Base-by-base conservation (phyloP, 2,329 filamentous ascomycete species). In the Laburnicola sp. region DNA sequence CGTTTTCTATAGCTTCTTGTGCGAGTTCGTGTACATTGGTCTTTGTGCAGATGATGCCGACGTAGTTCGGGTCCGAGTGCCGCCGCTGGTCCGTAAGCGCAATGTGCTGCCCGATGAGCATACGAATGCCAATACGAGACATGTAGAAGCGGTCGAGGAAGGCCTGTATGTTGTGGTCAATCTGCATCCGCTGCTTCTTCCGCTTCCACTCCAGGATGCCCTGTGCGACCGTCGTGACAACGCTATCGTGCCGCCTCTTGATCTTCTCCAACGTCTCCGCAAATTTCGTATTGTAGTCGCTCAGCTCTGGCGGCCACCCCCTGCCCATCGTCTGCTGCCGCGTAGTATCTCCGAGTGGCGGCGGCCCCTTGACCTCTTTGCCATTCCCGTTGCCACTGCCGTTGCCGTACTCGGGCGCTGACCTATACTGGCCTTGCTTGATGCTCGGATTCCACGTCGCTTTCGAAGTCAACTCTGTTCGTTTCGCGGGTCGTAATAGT, bases 61-160 rank as follows among this genome's bases (percentile, higher is more conserved):
- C 94, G 69, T 99, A 97, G 55, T 91, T 89, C 32, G 91, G 91
- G 73, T 97, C 93, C 56, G 86, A 86, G 61, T 91, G 86, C 64
- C 94, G 87, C 65, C 87, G 89, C 76, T 97, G 92, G 73, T 97
- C 93, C 4, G 92, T 96, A 52, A 99, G 81, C 53, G 94, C 94
- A 67, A 99, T 96, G 78, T 99, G 94, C 74, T 99, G 94, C 46
- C 94, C 94, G 65, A 99, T 97, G 44, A 99, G 86, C 94, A 99
- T 99, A 64, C 94, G 89, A 63, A 99, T 99, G 60, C 94, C 94
- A 68, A 99, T 99, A 57, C 94, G 90, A 38, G 92, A 97, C 94
- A 99, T 99, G 81, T 99, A 99, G 76, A 99, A 99, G 53, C 94
- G 89, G 76, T 99, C 94, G 60, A 99, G 85, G 79, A 99, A 99